Conservation (phyloP, 306 rosid species). For the Begonia masoniana region DNA sequence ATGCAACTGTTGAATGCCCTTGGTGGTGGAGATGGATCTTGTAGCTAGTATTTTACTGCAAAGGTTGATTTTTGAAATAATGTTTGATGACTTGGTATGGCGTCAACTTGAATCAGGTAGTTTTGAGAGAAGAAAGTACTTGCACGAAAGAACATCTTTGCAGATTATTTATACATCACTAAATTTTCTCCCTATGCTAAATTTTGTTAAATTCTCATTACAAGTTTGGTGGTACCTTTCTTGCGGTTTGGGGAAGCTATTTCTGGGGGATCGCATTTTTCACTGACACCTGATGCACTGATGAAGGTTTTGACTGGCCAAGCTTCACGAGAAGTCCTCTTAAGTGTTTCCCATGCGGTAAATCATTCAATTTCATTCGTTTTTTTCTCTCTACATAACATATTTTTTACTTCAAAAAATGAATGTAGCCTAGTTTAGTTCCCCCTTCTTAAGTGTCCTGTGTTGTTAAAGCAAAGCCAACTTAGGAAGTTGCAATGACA, state of each 20-base stretch:
- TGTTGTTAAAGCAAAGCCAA: too few species aligned
- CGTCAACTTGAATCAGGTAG: too few species aligned
- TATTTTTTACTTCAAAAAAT: too few species aligned
- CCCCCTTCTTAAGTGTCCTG: too few species aligned
- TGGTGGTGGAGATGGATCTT: not conserved
- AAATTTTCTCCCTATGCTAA: not conserved
- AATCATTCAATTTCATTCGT: slow-evolving; percentile 14
- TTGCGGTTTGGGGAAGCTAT: slow-evolving; percentile 79
- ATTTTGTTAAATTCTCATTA: slow-evolving; percentile 11
- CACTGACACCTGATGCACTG: slow-evolving; percentile 73
- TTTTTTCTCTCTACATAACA: not conserved
- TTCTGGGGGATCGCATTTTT: slow-evolving; percentile 68
- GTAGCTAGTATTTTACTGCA: too few species aligned
- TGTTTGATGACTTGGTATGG: too few species aligned
- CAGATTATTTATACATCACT: not conserved
- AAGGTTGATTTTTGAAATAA: too few species aligned
- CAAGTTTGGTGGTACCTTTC: slow-evolving; percentile 78
- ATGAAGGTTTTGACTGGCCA: slow-evolving; percentile 70
- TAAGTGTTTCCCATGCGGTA: slow-evolving; percentile 78
- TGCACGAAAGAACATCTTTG: not conserved
- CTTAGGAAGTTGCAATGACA: too few species aligned
- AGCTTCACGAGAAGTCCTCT: slow-evolving; percentile 59
- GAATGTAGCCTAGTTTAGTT: too few species aligned
- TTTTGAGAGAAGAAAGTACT: too few species aligned
- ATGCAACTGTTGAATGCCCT: not conserved